Percentiles rank a stretch among this genome's conserved stretches.
Conservation (phyloP, 2,329 filamentous ascomycete species). For the Calonectria henricotiae region DNA sequence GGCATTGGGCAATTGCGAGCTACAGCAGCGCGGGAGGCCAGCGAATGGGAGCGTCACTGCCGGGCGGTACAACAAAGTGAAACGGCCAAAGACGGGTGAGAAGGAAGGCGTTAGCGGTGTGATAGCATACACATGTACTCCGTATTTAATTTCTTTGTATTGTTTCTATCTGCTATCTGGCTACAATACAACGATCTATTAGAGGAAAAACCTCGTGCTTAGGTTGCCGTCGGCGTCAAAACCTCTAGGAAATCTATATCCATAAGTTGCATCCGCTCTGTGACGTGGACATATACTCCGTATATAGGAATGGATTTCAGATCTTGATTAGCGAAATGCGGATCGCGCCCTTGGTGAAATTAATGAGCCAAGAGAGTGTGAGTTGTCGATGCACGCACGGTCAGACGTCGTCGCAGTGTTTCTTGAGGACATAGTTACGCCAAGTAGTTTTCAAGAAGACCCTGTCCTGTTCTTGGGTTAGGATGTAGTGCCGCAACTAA, state of each 20-base stretch:
- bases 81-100: constrained; percentile 15
- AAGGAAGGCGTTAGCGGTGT: constrained; percentile 32
- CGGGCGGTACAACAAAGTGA: constrained; percentile 6
- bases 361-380: neutral
- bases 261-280: no score
- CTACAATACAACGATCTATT: no score
- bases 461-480: neutral
- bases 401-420: neutral
- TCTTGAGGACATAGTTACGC: neutral
- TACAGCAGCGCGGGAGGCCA: neutral
- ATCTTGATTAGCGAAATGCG: constrained; percentile 25
- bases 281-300: neutral
- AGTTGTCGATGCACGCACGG: neutral
- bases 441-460: neutral
- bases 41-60: neutral
- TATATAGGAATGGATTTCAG: constrained; percentile 13
- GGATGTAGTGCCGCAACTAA: neutral
- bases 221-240: no score
- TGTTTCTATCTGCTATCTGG: no score
- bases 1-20: constrained; percentile 4
- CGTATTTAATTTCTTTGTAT: no score
- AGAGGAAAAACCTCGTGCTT: no score
- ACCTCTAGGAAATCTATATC: no score
- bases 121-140: constrained; percentile 19
- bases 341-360: neutral